Evolutionary conservation across 495 filamentous ascomycete genomes (phyloP), one percentile per base, ranked within the genome.

Genomic region (Alectoria sarmentosa): DNA sequence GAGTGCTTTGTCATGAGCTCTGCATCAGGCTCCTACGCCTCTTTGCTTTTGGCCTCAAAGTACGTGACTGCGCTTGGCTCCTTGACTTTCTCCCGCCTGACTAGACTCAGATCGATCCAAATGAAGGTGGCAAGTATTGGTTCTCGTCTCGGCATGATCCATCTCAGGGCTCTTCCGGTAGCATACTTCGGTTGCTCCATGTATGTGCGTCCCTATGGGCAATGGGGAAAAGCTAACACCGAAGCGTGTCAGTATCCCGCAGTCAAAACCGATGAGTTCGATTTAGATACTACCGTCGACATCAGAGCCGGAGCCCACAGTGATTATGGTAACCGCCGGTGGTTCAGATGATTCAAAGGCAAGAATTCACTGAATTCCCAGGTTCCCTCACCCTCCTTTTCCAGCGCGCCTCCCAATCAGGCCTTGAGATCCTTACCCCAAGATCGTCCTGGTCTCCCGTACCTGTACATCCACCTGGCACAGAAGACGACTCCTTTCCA

Each of bases 121-220:
- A 67, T 23, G 72, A 74, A 60, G 78, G 83, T 41, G 84, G 81
- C 6, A 65, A 75, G 54, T 75, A 83, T 62, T 97, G 89, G 83
- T 96, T 97, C 80, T 81, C 86, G 23, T 67, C 79, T 30, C 86
- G 89, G 23, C 93, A 96, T 75, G 78, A 87, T 67, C 73, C 78
- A 39, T 74, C 75, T 37, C 66, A 69, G 32, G 84, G 86, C 13
- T 72, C 85, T 26, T 90, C 88, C 15, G 88, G 88, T 42, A 90
- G 82, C 62, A 89, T 88, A 66, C 82, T 97, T 26, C 86, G 93
- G n/a, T 82, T 92, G 61, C 84, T 98, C 0, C 87, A 90, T 68
- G 73, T 73, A 34, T 57, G 70, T 54, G 30, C 42, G n/a, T 55
- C 23, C 36, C 19, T 38, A 15, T 52, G n/a, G 26, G 36, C 19